These are phyloP conservation scores for Hortiboletus flavorubellus DNA, from an alignment of 768 basidiomycete genomes.

Conservation along the genomic window DNA sequence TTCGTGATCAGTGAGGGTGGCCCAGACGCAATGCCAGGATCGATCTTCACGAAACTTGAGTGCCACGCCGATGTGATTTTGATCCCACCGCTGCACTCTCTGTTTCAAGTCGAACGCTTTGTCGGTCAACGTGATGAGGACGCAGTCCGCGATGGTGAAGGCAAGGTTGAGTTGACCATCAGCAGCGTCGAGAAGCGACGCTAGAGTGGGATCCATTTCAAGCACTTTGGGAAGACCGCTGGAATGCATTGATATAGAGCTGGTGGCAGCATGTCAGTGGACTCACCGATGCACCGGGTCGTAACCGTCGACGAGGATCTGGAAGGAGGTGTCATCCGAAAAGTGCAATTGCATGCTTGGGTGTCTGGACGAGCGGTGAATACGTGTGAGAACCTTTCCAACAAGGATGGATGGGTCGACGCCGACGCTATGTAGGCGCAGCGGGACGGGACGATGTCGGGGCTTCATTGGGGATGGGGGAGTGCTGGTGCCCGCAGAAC, in stretches of 20 bases:
- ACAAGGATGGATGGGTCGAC: conserved; percentile 40
- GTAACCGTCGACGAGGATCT: conserved; percentile 63
- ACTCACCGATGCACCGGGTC: conserved; percentile 45
- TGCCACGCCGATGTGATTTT: conserved; percentile 42
- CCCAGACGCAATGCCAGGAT: conserved; percentile 67
- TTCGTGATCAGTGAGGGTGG: conserved; percentile 53
- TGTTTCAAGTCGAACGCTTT: conserved; percentile 49
- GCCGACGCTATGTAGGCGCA: conserved; percentile 33
- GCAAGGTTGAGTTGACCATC: conserved; percentile 31
- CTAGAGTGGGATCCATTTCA: conserved; percentile 46
- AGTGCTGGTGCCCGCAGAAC: conserved; percentile 12
- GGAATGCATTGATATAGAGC: neutral
- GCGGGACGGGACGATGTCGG: conserved; percentile 34
- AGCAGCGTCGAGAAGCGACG: conserved; percentile 41
- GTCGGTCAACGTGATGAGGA: conserved; percentile 52
- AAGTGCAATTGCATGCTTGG: conserved; percentile 49
- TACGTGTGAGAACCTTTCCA: conserved; percentile 43
- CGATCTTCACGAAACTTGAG: conserved; percentile 49
- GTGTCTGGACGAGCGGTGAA: conserved; percentile 41
- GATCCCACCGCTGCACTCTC: conserved; percentile 32
- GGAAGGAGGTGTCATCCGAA: conserved; percentile 40
- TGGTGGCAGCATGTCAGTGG: neutral
- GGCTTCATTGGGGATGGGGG: conserved; percentile 24
- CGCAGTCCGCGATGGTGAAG: conserved; percentile 50
- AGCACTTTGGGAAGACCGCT: conserved; percentile 56